Evolutionary conservation across 371 early-diverging fungal species (phyloP), one percentile per base, ranked within the genome.

Genomic region (Haplosporangium sp.): DNA sequence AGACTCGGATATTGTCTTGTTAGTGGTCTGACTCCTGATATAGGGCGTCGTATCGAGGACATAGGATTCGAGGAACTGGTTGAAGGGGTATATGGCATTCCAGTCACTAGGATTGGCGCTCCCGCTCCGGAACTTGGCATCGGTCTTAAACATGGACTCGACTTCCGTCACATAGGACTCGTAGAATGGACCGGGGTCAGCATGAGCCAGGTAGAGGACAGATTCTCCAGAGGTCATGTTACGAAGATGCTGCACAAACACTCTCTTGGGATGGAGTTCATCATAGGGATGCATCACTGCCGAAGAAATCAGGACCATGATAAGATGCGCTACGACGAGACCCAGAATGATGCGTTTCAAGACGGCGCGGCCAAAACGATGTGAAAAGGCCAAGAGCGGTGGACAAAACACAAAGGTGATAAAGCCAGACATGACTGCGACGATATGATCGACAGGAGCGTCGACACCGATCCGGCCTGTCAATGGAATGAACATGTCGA

Each of bases 401-500:
- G 85, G 69, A 18, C 67, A 67, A 5, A 81, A 51, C 76, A 88
- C 81, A 56, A 83, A 86, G 11, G 82, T 51, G 36, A 86, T 64
- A 73, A 88, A 81, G n/a, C 89, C 90, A 21, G 86, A 84, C 29
- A 93, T 73, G 21, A 86, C 65, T 5, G 87, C 85, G 4, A 91
- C 85, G 50, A 93, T 88, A 9, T 83, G 55, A 74, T 93, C 93
- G 4, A 86, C 89, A 37, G 92, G 91, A 0, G 90, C 84, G 20
- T 88, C 85, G 0, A 85, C 82, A 13, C 93, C 93, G 79, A 89
- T 88, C 37, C 93, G 87, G 9, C 91, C 93, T 0, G 90, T 87
- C 59, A 93, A 75, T 2, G 93, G 93, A 0, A 93, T 90, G 82
- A 93, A 89, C 23, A 90, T 81, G 64, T 89, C 86, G 16, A 90